These are phyloP conservation scores for Prunus padus DNA, from an alignment of 306 rosid species.

Conservation along the genomic window DNA sequence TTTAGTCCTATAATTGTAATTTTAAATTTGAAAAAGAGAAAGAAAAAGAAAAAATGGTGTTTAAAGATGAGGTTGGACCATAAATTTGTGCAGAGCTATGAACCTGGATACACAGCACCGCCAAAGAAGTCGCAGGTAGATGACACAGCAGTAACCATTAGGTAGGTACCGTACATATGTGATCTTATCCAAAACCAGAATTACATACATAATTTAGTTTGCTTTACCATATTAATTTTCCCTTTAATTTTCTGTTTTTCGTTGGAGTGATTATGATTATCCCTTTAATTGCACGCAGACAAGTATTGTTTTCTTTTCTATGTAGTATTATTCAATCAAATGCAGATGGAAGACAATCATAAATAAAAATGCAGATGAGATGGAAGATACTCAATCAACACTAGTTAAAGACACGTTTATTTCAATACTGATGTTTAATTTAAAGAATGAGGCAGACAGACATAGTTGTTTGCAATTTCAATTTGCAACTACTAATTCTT, in stretches of 20 bases:
- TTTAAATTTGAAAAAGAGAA: too few relatives aligned
- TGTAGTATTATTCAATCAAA: too few relatives aligned
- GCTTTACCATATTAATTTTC: too few relatives aligned
- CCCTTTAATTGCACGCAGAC: not conserved
- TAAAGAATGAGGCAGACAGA: not conserved
- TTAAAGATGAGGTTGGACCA: not conserved
- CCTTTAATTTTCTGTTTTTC: not conserved
- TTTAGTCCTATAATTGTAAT: too few relatives aligned
- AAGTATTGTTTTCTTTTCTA: too few relatives aligned
- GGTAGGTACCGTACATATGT: conserved; percentile 44
- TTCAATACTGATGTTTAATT: not conserved
- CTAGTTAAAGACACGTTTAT: not conserved
- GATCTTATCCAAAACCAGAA: not conserved
- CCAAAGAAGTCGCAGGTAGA: conserved; percentile 54
- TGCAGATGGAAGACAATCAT: too few relatives aligned
- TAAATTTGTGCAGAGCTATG: conserved; percentile 57
- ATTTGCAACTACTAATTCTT: not conserved
- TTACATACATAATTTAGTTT: too few relatives aligned
- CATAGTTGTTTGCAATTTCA: not conserved
- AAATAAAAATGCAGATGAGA: too few relatives aligned
- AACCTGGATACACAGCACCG: conserved; percentile 71
- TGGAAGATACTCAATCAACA: too few relatives aligned
- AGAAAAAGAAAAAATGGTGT: not conserved
- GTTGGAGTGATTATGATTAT: too few relatives aligned
- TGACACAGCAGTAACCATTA: conserved; percentile 62